Evolutionary conservation across 2,329 filamentous ascomycete genomes (phyloP), one percentile per base, ranked within the genome.

Genomic region (Graphilbum fragrans): DNA sequence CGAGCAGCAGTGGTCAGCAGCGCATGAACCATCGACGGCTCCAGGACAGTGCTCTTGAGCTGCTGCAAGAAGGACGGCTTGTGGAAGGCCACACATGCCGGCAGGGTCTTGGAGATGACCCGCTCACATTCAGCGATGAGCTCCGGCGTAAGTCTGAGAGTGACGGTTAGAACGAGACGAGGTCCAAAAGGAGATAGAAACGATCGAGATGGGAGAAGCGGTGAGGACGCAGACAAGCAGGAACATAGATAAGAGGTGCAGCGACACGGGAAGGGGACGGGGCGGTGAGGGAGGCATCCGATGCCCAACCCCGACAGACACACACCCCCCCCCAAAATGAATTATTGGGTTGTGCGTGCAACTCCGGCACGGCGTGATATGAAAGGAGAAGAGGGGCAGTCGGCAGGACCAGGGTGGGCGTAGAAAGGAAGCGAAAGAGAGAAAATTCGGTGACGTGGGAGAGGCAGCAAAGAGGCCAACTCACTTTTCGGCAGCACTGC

Each of bases 1-100:
- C 73, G 62, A 47, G 73, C 69, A 45, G 70, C 73, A 37, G 66
- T 72, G 37, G 71, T 72, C 50, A 77, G 59, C 27, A 77, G 65
- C 14, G 72, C 73, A 47, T 75, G 74, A 42, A 75, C 64, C 48
- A 77, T 69, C 37, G 69, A 70, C 23, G 67, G 60, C 44, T 77
- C 73, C 27, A 77, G 63, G 3, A 65, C 64, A 19, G 62, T 66
- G 50, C 64, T 72, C 61, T 76, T 77, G 39, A 77, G 63, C 53
- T 76, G 73, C 57, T 74, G 70, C 27, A 77, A 55, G 56, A 77
- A 77, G 3, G 72, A 72, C 8, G 73, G 72, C 59, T 76, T 77
- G 61, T 77, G 73, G 54, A 77, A 77, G 52, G 72, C 73, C 34
- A 77, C 71, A 53, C 72, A 77, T 47, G 73, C 71, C 32, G 73